phyloP scores from a whole-genome alignment of 192 early-diverging fungal species.

The Mortierella alpina region DNA sequence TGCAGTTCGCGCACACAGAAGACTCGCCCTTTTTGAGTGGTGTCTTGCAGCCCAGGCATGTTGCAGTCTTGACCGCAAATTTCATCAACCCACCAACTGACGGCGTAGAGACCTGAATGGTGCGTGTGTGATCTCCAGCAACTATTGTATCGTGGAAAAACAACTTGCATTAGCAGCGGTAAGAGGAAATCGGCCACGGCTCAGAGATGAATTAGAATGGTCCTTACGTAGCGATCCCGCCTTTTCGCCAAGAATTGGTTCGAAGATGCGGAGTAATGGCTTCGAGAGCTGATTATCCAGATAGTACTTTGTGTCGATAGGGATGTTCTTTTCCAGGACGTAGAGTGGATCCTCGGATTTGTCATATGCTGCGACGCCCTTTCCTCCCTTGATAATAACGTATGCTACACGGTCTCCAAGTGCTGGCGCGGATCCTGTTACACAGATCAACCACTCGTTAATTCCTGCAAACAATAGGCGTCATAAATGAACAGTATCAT shows the following conservation, averaged over 20 bases:
- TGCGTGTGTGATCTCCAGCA: slow-evolving; percentile 77
- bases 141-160: slow-evolving; percentile 51
- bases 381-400: slow-evolving; percentile 91
- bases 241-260: slow-evolving; percentile 94
- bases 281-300: slow-evolving; percentile 96
- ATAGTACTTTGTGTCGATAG: slow-evolving; percentile 97
- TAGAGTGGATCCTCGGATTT: slow-evolving; percentile 98
- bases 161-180: background rate
- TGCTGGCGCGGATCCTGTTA: slow-evolving; percentile 85
- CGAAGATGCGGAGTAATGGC: slow-evolving; percentile 93
- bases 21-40: slow-evolving; percentile 77
- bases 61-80: slow-evolving; percentile 92
- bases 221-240: slow-evolving; percentile 79
- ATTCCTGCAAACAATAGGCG: background rate
- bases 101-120: slow-evolving; percentile 89
- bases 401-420: slow-evolving; percentile 97
- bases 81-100: slow-evolving; percentile 92
- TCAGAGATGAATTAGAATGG: background rate
- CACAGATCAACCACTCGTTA: background rate
- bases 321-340: slow-evolving; percentile 98
- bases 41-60: slow-evolving; percentile 92
- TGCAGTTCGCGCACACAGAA: slow-evolving; percentile 88
- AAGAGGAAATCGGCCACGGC: background rate
- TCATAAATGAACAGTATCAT: background rate
- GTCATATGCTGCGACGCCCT: slow-evolving; percentile 92